Conservation (phyloP, 345 rosid genomes). For the Populus tremula region DNA sequence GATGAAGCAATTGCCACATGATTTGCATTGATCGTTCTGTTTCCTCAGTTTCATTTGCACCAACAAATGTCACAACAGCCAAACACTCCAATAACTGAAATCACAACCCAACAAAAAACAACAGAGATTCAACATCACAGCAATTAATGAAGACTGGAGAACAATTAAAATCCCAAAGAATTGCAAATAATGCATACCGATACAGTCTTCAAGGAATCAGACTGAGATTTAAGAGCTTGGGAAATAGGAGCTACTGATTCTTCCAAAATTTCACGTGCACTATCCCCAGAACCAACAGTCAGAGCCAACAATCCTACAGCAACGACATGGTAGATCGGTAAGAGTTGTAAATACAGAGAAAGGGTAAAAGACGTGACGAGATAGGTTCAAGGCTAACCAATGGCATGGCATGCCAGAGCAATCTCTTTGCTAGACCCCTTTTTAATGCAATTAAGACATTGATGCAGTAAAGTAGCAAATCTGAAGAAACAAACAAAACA, state of each 20-base stretch:
- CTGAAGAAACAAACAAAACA: slow-evolving; percentile 31
- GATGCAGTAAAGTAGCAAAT: slow-evolving; percentile 82
- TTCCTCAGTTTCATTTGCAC: slow-evolving; percentile 61
- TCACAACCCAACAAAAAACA: not conserved
- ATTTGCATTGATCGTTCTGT: slow-evolving; percentile 80
- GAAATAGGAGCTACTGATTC: slow-evolving; percentile 59
- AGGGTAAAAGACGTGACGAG: not conserved
- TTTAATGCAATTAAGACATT: slow-evolving; percentile 58
- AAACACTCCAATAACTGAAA: slow-evolving; percentile 72
- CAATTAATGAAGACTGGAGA: not conserved
- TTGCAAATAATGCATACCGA: slow-evolving; percentile 39
- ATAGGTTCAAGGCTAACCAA: slow-evolving; percentile 46
- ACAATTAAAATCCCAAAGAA: not conserved
- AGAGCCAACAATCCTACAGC: slow-evolving; percentile 73
- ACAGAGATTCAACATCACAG: not conserved
- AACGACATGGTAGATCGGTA: slow-evolving; percentile 3
- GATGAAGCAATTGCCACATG: slow-evolving; percentile 88
- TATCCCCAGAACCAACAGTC: slow-evolving; percentile 67
- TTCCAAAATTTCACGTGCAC: slow-evolving; percentile 61
- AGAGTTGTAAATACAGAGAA: not conserved
- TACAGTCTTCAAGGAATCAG: slow-evolving; percentile 47
- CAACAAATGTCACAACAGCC: slow-evolving; percentile 79
- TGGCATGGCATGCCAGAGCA: slow-evolving; percentile 60
- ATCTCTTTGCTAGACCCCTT: slow-evolving; percentile 74
- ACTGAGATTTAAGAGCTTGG: slow-evolving; percentile 63